Conservation (phyloP, 352 stramenopile genomes). For the Hyaloperonospora brassicae region DNA sequence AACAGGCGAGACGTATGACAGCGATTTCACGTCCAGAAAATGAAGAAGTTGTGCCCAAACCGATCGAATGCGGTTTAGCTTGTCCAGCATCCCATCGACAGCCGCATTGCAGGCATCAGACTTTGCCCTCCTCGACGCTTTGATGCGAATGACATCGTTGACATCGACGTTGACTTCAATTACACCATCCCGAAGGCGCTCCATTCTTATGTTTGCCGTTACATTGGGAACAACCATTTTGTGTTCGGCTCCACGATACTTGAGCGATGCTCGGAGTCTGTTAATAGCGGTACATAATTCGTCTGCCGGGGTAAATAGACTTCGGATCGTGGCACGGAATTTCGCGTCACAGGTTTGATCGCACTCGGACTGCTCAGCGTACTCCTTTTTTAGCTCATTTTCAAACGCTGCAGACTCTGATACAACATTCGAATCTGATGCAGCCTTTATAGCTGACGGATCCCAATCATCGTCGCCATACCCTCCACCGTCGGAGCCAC, state of each 20-base stretch:
- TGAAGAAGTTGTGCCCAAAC: slow-evolving; percentile 61
- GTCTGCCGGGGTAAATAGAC: slow-evolving; percentile 63
- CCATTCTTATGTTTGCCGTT: slow-evolving; percentile 55
- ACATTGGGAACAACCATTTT: slow-evolving; percentile 57
- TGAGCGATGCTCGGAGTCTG: slow-evolving; percentile 42
- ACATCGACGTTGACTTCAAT: slow-evolving; percentile 56
- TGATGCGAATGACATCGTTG: slow-evolving; percentile 55
- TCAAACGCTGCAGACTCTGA: slow-evolving; percentile 23
- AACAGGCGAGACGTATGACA: slow-evolving; percentile 35
- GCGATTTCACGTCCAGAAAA: slow-evolving; percentile 62
- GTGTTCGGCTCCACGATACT: slow-evolving; percentile 45
- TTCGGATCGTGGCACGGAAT: slow-evolving; percentile 64
- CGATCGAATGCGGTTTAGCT: slow-evolving; percentile 42
- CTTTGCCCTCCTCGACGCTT: slow-evolving; percentile 34
- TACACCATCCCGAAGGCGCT: slow-evolving; percentile 44
- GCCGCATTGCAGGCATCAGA: slow-evolving; percentile 55
- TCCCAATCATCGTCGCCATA: slow-evolving; percentile 32
- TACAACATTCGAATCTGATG: slow-evolving; percentile 4
- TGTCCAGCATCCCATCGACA: slow-evolving; percentile 47
- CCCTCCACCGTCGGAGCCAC: slow-evolving; percentile 27
- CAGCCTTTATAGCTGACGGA: slow-evolving; percentile 21
- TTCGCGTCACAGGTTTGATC: slow-evolving; percentile 35
- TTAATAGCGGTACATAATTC: slow-evolving; percentile 55
- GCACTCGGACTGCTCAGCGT: slow-evolving; percentile 45
- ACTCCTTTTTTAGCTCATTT: slow-evolving; percentile 31